These are phyloP conservation scores for Pseudonectria foliicola DNA, from an alignment of 2,329 filamentous ascomycete genomes.

Conservation along the genomic window DNA sequence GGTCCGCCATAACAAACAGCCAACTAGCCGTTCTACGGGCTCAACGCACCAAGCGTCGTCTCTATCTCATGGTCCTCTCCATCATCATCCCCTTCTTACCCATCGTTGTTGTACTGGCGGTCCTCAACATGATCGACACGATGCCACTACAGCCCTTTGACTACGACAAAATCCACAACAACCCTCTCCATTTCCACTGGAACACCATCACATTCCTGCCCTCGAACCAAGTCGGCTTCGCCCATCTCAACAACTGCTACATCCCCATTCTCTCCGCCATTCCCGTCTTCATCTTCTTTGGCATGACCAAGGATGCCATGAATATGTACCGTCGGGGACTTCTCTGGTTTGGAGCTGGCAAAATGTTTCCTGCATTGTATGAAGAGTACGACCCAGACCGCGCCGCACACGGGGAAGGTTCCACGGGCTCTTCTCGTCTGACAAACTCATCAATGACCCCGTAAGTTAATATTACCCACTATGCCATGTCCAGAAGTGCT, in stretches of 20 bases:
- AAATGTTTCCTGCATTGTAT: slow-evolving; percentile 34
- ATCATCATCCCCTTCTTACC: slow-evolving; percentile 47
- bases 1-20: slow-evolving; percentile 33
- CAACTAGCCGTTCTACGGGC: slow-evolving; percentile 34
- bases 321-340: slow-evolving; percentile 39
- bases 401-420: slow-evolving; percentile 11
- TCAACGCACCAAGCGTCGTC: slow-evolving; percentile 41
- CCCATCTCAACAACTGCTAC: slow-evolving; percentile 40
- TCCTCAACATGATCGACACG: slow-evolving; percentile 32
- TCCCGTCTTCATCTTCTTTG: slow-evolving; percentile 48
- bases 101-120: slow-evolving; percentile 34
- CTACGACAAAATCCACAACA: slow-evolving; percentile 36
- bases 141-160: slow-evolving; percentile 28
- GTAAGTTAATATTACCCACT: slow-evolving; percentile 7
- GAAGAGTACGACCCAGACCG: slow-evolving; percentile 33
- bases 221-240: slow-evolving; percentile 32
- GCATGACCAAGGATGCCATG: slow-evolving; percentile 46
- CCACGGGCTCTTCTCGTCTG: slow-evolving; percentile 18
- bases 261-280: slow-evolving; percentile 40
- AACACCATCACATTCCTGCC: slow-evolving; percentile 39
- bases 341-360: slow-evolving; percentile 35
- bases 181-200: slow-evolving; percentile 34
- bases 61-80: slow-evolving; percentile 48
- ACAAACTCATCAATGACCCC: slow-evolving; percentile 13
- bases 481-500: background rate